Base-by-base conservation (phyloP, 2,329 filamentous ascomycete genomes). In the Cladobotryum mycophilum region DNA sequence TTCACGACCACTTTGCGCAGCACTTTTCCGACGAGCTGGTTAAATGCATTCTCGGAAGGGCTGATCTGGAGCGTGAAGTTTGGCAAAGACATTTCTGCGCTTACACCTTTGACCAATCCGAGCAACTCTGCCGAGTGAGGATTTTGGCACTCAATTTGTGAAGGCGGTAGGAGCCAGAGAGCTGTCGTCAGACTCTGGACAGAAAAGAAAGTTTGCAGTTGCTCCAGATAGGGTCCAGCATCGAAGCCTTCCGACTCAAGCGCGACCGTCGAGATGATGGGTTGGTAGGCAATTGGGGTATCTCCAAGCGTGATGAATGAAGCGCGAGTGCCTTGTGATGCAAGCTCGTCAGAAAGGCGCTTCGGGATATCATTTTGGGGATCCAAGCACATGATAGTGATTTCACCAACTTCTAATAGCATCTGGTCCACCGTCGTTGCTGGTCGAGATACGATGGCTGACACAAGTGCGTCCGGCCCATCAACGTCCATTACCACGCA, bases 71-170 rank as follows among this genome's bases (percentile, higher is more conserved):
- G 5, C 1, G 41, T 49, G 13, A 41, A 41, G 30, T 44, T n/a
- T 11, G 44, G 41, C 8, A 45, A 30, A 2, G 14, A 3, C 5
- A 51, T 49, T 47, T 65, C 63, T 5, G 52, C 49, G n/a, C 61
- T 58, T 4, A 65, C 48, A 1, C 56, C 57, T 2, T 62, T 51
- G 2, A 55, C 51, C 0, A 58, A 20, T 2, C 25, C 25, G 25
- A 30, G 25, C 25, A 30, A 8, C 25, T 30, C 6, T 30, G 25
- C 25, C 25, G 25, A 30, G 25, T 30, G 6, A 30, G 25, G 25
- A 8, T 30, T 30, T 11, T 30, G 25, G 6, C 25, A 30, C 25
- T 30, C 25, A 30, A 30, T 30, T 11, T 30, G 25, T 5, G 25
- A 30, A 8, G 25, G 25, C 6, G 25, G 25, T 7, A 30, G 25